Percentiles rank a stretch among this genome's conserved stretches.
Evolutionary conservation across 2,329 filamentous ascomycete species (phyloP).

Genomic region (Didymellaceae sp.): DNA sequence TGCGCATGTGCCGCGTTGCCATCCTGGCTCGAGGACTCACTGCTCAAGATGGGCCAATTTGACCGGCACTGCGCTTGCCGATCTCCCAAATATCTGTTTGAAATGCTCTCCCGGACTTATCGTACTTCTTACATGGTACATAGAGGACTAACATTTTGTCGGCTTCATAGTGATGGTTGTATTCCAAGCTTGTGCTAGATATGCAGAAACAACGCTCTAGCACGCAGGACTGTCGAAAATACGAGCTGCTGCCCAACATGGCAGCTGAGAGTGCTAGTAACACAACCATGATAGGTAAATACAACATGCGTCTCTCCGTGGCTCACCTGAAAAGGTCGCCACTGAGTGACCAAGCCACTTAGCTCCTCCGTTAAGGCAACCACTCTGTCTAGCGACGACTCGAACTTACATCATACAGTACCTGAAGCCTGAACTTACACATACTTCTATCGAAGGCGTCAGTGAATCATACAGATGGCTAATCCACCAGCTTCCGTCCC

Average conservation of each 20-base stretch:
- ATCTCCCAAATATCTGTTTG: too few relatives aligned
- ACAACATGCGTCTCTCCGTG: neutral
- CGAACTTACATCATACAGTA: neutral
- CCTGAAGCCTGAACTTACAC: neutral
- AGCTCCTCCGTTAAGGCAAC: slow-evolving; percentile 6
- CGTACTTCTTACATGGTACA: neutral
- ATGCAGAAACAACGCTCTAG: too few relatives aligned
- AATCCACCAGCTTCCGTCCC: slow-evolving; percentile 3
- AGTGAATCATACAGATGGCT: neutral
- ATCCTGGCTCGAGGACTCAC: neutral
- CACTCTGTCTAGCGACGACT: neutral
- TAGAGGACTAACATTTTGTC: neutral
- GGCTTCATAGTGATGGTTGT: neutral
- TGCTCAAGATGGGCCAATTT: neutral
- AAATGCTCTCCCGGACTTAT: neutral
- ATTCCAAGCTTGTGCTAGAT: neutral
- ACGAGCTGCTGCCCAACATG: too few relatives aligned
- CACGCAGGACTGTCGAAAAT: too few relatives aligned
- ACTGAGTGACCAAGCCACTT: slow-evolving; percentile 3
- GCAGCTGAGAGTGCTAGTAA: too few relatives aligned
- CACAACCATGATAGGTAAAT: too few relatives aligned
- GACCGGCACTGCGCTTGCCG: neutral
- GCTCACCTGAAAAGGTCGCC: neutral
- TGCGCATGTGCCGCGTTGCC: slow-evolving; percentile 11
- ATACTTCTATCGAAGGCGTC: neutral